Evolutionary conservation across 805 yeast genomes (phyloP), one percentile per base, ranked within the genome.

Genomic region (Jamesozyma piceae): DNA sequence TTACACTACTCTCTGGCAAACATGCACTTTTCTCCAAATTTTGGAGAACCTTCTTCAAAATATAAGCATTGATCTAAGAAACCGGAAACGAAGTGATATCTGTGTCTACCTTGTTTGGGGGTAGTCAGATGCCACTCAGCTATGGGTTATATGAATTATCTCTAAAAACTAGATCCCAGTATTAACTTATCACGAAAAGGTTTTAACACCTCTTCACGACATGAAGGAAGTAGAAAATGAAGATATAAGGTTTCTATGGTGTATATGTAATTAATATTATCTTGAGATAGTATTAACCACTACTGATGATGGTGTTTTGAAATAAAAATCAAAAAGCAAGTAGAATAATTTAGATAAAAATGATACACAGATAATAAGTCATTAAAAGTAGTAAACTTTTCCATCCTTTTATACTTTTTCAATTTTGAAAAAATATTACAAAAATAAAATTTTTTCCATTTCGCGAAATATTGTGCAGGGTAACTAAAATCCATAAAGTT

Each of bases 231-330:
- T 47, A 53, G 52, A 49, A 45, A 52, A 54, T 46, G 40, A 52
- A 52, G 50, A 50, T 64, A 32, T 54, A 51, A 58, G 67, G 66
- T 63, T 62, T 59, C 66, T 60, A 62, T 60, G 48, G 52, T 42
- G 43, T 49, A 51, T 49, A 48, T 49, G 57, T 56, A 61, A 62
- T 63, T 62, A 63, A 63, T 62, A 63, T 60, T 62, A 62, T 62
- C 64, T 58, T 60, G 63, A 63, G 67, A 62, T 60, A 63, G 67
- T 62, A 63, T 59, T 63, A 63, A 62, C 67, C 67, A 62, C 65
- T 60, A 63, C 67, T 63, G 67, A 63, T 62, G 67, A 56, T 51
- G 63, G 54, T 46, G 50, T 52, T 57, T 42, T 44, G 48, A 49
- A 46, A 48, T 38, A 44, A 42, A 45, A 48, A 22, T n/a, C 36